Percentiles rank a stretch among this genome's conserved stretches.
phyloP scores from a whole-genome alignment of 2,329 filamentous ascomycete genomes.

The Cladophialophora carrionii region DNA sequence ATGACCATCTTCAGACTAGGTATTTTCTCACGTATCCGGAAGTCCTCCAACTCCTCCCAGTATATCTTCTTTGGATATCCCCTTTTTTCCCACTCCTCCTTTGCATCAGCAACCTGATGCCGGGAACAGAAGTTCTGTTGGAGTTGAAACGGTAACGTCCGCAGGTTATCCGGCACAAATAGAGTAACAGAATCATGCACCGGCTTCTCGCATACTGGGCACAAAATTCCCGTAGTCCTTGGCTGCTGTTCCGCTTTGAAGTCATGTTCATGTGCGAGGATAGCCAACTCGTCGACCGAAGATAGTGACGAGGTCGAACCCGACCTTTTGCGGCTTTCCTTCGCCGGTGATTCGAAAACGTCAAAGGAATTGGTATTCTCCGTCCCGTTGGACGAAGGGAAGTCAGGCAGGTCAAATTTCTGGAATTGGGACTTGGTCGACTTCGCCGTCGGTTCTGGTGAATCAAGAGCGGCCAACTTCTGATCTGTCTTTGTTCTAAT shows the following conservation, averaged over 20 bases:
- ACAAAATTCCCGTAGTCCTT: conserved; percentile 4
- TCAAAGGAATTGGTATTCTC: conserved; percentile 22
- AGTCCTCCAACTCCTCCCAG: conserved; percentile 67
- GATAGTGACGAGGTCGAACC: conserved; percentile 34
- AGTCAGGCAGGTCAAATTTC: conserved; percentile 26
- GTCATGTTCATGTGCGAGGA: conserved; percentile 29
- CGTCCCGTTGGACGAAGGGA: conserved; percentile 24
- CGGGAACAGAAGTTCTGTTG: conserved; percentile 36
- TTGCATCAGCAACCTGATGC: conserved; percentile 34
- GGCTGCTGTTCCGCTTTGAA: conserved; percentile 6
- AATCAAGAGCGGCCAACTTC: conserved; percentile 13
- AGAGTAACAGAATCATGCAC: conserved; percentile 17
- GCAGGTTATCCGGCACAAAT: conserved; percentile 31
- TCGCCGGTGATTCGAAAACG: neutral
- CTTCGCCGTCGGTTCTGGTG: conserved; percentile 8
- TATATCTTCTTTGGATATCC: conserved; percentile 70
- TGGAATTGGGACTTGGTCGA: conserved; percentile 13
- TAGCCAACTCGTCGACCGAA: conserved; percentile 30
- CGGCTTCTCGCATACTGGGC: conserved; percentile 24
- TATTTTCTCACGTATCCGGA: conserved; percentile 57
- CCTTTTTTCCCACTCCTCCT: conserved; percentile 51
- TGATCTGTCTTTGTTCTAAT: neutral
- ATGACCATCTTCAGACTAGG: conserved; percentile 63
- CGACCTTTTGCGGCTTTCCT: conserved; percentile 15
- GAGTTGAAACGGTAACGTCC: conserved; percentile 30